Evolutionary conservation across 495 filamentous ascomycete species (phyloP), one percentile per base, ranked within the genome.

Genomic region (Haplographium delicatum): DNA sequence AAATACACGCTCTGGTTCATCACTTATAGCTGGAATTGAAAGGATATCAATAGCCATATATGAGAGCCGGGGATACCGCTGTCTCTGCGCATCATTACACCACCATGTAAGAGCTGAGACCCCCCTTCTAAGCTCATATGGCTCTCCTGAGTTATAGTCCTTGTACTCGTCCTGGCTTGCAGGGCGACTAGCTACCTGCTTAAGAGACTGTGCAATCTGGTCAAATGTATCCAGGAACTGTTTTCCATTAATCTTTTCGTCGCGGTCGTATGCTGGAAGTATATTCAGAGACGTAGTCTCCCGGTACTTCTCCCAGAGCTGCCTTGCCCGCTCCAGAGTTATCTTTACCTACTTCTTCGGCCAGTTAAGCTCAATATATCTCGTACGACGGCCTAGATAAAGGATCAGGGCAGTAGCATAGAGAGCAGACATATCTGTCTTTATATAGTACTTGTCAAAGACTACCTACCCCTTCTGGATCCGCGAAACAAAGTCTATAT

Each of bases 261-360:
- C 15, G 1, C n/a, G 18, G 31, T 18, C 5, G 5, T 4, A 22
- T 24, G 4, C 22, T 19, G 5, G 18, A 38, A 19, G 11, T 18
- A 18, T 7, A 6, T 7, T 42, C 8, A 31, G 23, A 42, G 13
- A 26, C 1, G 2, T 42, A 5, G 10, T 4, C 3, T 44, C 15
- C 5, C 15, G n/a, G 31, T 44, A 44, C 6, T 44, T 19, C 26
- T 44, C 25, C 25, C 22, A 44, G 25, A 44, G 42, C n/a, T 44
- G 28, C 13, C 8, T 44, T 7, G 31, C 25, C 19, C 22, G 15
- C 4, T 4, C 22, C 18, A 44, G 11, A n/a, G 15, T 44, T 10
- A 15, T 11, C 10, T 25, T 4, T 6, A 19, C 24, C 13, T 31
- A 44, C 9, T 28, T 31, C 22, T 19, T 44, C 15, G 4, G 1